Percentiles rank a stretch among this genome's conserved stretches.
Evolutionary conservation across 805 yeast species (phyloP).

Genomic region (Wickerhamomyces bisporus): DNA sequence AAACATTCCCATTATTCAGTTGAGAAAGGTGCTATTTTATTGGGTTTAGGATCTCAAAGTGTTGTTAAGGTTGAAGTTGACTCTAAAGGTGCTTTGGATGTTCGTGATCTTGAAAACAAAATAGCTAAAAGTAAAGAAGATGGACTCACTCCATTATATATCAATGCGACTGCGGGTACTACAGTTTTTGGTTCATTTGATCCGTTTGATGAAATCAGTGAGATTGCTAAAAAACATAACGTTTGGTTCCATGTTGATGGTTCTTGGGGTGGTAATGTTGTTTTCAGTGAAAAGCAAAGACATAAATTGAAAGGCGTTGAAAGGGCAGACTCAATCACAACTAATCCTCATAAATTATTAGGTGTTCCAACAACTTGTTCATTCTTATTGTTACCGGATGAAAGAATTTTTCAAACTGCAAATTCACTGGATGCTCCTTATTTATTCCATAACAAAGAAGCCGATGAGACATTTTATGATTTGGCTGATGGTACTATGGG

Average conservation of each 20-base stretch:
- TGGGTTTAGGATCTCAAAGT: slow-evolving; percentile 61
- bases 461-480: slow-evolving; percentile 55
- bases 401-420: slow-evolving; percentile 57
- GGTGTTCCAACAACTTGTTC: slow-evolving; percentile 82
- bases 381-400: slow-evolving; percentile 69
- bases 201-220: slow-evolving; percentile 50
- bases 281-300: slow-evolving; percentile 50
- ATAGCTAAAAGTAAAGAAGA: slow-evolving; percentile 38
- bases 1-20: slow-evolving; percentile 76
- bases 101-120: slow-evolving; percentile 37
- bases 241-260: slow-evolving; percentile 85
- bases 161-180: slow-evolving; percentile 85
- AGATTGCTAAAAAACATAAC: slow-evolving; percentile 46
- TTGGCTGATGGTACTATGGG: slow-evolving; percentile 91
- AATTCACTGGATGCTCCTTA: slow-evolving; percentile 79
- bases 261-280: slow-evolving; percentile 86
- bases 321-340: slow-evolving; percentile 69
- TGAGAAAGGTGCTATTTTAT: slow-evolving; percentile 72
- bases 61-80: slow-evolving; percentile 62
- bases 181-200: slow-evolving; percentile 86
- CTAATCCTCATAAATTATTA: slow-evolving; percentile 82
- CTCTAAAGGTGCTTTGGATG: slow-evolving; percentile 51
- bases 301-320: slow-evolving; percentile 52
- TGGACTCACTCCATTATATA: slow-evolving; percentile 70
- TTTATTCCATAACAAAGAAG: slow-evolving; percentile 58